phyloP scores from a whole-genome alignment of 805 yeast species.

The Kurtzmaniella fragi region DNA sequence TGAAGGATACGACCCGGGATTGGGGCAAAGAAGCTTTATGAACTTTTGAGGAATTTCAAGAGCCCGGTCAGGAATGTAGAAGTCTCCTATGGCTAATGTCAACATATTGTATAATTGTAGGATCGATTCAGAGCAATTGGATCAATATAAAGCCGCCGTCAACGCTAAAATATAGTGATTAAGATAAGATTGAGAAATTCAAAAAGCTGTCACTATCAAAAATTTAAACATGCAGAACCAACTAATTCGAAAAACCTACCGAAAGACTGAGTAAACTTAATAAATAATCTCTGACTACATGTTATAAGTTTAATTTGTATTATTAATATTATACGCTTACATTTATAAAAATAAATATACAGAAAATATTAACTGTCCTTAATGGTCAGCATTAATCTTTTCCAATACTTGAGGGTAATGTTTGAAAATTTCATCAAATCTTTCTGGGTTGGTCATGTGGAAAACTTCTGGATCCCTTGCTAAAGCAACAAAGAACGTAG shows the following conservation, averaged over 20 bases:
- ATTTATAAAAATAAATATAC: too few species aligned
- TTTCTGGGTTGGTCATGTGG: conserved; percentile 62
- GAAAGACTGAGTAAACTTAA: too few species aligned
- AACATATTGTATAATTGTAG: conserved; percentile 19
- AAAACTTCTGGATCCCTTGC: conserved; percentile 83
- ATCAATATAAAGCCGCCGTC: background rate
- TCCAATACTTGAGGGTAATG: conserved; percentile 67
- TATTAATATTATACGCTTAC: too few species aligned
- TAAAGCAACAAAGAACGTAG: conserved; percentile 79
- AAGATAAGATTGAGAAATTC: background rate
- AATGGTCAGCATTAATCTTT: conserved; percentile 39
- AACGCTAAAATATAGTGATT: background rate
- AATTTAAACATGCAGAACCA: background rate
- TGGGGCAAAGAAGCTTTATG: conserved; percentile 72
- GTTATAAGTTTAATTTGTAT: too few species aligned
- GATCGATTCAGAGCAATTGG: background rate
- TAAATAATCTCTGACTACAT: too few species aligned
- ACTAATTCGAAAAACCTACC: background rate
- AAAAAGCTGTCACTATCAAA: background rate
- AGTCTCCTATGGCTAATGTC: conserved; percentile 77
- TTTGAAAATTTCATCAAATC: conserved; percentile 58
- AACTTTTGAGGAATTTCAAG: conserved; percentile 60
- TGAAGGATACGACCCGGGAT: conserved; percentile 28
- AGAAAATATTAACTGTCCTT: conserved; percentile 1
- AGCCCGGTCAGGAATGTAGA: conserved; percentile 85